A percentile compares a stretch with the other conserved stretches of the same genome.
Conservation (phyloP, 805 yeast species). For the Cyberlindnera mrakii region DNA sequence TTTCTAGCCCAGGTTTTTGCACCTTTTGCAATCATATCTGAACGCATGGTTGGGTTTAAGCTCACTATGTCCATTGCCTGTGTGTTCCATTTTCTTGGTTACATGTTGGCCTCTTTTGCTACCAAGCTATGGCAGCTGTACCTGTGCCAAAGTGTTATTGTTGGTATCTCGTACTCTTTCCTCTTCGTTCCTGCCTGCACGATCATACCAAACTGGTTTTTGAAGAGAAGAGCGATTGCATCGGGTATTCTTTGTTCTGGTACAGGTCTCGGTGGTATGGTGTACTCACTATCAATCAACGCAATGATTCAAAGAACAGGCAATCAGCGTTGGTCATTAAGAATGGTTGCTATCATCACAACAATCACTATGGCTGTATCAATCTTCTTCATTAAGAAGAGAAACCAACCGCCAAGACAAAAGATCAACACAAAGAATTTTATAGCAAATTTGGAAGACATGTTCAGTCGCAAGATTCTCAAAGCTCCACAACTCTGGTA, state of each 20-base stretch:
- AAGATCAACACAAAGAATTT: slow-evolving; percentile 6
- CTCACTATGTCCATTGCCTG: slow-evolving; percentile 44
- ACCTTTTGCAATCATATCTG: slow-evolving; percentile 47
- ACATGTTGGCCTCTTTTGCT: slow-evolving; percentile 55
- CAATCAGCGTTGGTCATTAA: slow-evolving; percentile 40
- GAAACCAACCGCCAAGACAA: slow-evolving; percentile 19
- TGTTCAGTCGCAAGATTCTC: slow-evolving; percentile 30
- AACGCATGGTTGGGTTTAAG: slow-evolving; percentile 45
- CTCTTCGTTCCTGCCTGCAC: slow-evolving; percentile 54
- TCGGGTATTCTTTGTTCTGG: slow-evolving; percentile 43
- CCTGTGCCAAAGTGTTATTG: slow-evolving; percentile 61
- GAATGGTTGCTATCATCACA: slow-evolving; percentile 39
- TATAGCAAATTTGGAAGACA: slow-evolving; percentile 20
- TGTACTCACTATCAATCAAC: slow-evolving; percentile 36
- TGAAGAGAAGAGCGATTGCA: slow-evolving; percentile 52
- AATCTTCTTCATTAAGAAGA: slow-evolving; percentile 29
- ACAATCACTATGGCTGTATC: slow-evolving; percentile 33
- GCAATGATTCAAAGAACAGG: slow-evolving; percentile 37
- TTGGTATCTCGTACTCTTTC: slow-evolving; percentile 46
- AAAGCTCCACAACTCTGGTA: slow-evolving; percentile 26
- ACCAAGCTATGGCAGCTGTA: slow-evolving; percentile 59
- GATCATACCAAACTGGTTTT: slow-evolving; percentile 66
- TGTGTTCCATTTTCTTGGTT: slow-evolving; percentile 44
- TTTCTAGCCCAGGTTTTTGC: slow-evolving; percentile 48
- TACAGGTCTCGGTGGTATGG: slow-evolving; percentile 48